These are phyloP conservation scores for Periglandula ipomoeae DNA, from an alignment of 2,329 filamentous ascomycete genomes.

Conservation along the genomic window DNA sequence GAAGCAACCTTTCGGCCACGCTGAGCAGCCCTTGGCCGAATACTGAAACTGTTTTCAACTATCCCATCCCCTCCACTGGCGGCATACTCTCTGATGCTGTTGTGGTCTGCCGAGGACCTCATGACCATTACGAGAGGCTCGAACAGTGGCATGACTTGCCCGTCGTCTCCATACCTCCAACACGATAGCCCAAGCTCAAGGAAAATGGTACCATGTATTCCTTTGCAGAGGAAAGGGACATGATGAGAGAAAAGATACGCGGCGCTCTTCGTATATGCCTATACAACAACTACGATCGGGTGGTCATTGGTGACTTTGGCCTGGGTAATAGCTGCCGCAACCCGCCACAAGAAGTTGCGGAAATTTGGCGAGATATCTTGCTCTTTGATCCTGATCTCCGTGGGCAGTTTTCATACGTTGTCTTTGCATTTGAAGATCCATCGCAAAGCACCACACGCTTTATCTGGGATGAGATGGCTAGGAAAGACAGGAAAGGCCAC, in stretches of 20 bases:
- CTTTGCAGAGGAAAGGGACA: slow-evolving; percentile 59
- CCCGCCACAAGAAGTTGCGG: slow-evolving; percentile 54
- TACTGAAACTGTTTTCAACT: slow-evolving; percentile 41
- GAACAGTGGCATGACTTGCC: slow-evolving; percentile 49
- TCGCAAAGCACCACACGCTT: slow-evolving; percentile 42
- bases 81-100: slow-evolving; percentile 63
- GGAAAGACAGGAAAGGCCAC: slow-evolving; percentile 33
- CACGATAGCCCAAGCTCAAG: slow-evolving; percentile 64
- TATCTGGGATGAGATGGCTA: slow-evolving; percentile 46
- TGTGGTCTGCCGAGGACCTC: slow-evolving; percentile 64
- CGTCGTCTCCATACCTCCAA: slow-evolving; percentile 65
- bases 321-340: slow-evolving; percentile 56
- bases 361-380: slow-evolving; percentile 57
- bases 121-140: slow-evolving; percentile 53
- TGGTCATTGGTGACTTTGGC: slow-evolving; percentile 57
- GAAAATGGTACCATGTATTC: slow-evolving; percentile 59
- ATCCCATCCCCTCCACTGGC: slow-evolving; percentile 61
- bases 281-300: slow-evolving; percentile 44
- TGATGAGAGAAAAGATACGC: slow-evolving; percentile 65
- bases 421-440: slow-evolving; percentile 56
- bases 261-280: slow-evolving; percentile 62
- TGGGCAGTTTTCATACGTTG: slow-evolving; percentile 51
- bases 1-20: slow-evolving; percentile 64
- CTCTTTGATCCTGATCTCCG: slow-evolving; percentile 53
- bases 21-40: slow-evolving; percentile 51